Percentiles rank a stretch among this genome's conserved stretches.
Evolutionary conservation across 78 protist species (phyloP).

Genomic region (Dictyostelium purpureum): DNA sequence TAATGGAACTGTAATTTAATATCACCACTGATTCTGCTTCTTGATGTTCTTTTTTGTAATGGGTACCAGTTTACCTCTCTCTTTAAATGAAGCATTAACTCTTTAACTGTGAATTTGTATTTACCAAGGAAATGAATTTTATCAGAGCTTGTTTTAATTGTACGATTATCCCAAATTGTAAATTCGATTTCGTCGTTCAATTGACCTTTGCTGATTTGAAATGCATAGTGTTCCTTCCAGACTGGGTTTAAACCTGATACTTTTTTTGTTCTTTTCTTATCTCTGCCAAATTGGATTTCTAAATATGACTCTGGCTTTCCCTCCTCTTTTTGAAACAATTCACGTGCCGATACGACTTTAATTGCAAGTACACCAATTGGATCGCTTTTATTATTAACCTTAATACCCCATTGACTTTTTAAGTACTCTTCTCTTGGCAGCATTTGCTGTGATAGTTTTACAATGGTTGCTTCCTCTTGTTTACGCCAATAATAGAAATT

Average conservation of each 20-base stretch:
- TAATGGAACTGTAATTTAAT: conserved; percentile 61
- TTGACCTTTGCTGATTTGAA: conserved; percentile 16
- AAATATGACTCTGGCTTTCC: conserved; percentile 18
- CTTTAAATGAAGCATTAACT: conserved; percentile 17
- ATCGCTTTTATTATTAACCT: conserved; percentile 14
- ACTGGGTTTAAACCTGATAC: conserved; percentile 1
- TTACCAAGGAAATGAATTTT: conserved; percentile 35
- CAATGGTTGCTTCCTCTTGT: conserved; percentile 4
- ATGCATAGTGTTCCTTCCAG: conserved; percentile 53
- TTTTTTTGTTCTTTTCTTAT: conserved; percentile 43
- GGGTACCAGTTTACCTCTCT: conserved; percentile 65
- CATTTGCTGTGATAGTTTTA: background rate
- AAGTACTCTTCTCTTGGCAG: conserved; percentile 41
- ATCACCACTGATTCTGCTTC: conserved; percentile 61
- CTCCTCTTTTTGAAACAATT: conserved; percentile 23
- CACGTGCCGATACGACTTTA: conserved; percentile 44
- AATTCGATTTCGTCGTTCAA: conserved; percentile 2
- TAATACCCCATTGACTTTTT: conserved; percentile 36
- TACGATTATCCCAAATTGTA: background rate
- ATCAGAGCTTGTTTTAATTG: background rate
- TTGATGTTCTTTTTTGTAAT: conserved; percentile 49
- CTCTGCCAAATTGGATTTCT: background rate
- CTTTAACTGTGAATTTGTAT: conserved; percentile 34
- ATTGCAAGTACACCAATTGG: conserved; percentile 59
- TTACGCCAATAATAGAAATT: conserved; percentile 18